Conservation (phyloP, 2,329 filamentous ascomycete species). For the Cadophora malorum region DNA sequence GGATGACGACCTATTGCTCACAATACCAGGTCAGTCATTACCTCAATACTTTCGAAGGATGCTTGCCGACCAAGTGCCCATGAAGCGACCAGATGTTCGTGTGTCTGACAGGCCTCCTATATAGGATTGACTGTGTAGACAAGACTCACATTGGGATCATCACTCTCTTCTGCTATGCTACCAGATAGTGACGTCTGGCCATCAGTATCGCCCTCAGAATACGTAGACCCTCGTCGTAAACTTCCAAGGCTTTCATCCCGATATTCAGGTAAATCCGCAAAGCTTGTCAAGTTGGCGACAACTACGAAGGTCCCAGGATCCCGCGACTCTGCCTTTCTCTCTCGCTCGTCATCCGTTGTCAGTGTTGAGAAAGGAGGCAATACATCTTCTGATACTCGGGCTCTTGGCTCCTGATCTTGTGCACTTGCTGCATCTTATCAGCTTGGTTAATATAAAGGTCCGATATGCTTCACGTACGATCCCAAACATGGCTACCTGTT, state of each 20-base stretch:
- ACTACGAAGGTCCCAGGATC: conserved; percentile 62
- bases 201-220: conserved; percentile 7
- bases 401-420: conserved; percentile 5
- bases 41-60: not conserved
- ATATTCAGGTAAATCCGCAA: conserved; percentile 58
- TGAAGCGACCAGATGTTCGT: not conserved
- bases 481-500: conserved; percentile 60
- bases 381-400: conserved; percentile 48
- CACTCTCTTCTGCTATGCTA: not conserved
- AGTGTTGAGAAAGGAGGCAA: conserved; percentile 60
- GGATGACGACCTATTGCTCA: conserved; percentile 13
- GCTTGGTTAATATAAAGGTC: not conserved
- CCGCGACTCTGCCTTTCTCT: conserved; percentile 58
- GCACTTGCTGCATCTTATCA: not conserved
- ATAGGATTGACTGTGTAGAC: not conserved
- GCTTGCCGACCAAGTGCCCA: not conserved
- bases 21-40: not conserved
- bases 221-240: not conserved
- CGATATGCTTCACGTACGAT: conserved; percentile 51
- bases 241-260: conserved; percentile 38
- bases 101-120: not conserved
- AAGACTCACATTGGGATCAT: conserved; percentile 13
- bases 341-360: conserved; percentile 62
- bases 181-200: not conserved
- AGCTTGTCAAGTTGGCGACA: conserved; percentile 60